Evolutionary conservation across 345 rosid species (phyloP).

Genomic region (Corchorus capsularis): DNA sequence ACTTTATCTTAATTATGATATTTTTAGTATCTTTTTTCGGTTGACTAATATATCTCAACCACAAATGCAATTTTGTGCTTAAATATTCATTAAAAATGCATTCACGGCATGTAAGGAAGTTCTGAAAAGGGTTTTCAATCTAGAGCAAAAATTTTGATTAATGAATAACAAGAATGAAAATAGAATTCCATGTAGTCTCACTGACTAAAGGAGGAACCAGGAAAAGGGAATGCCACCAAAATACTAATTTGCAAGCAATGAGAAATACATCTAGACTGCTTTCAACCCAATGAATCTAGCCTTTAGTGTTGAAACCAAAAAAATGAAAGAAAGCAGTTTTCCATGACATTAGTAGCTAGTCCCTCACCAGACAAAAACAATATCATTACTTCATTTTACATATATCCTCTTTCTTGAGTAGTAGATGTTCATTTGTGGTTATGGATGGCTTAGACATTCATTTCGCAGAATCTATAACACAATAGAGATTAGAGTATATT

Average conservation of each 20-base stretch:
- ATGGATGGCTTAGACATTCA: constrained; percentile 1
- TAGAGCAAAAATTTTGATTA: neutral
- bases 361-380: neutral
- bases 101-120: neutral
- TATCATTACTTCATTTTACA: neutral
- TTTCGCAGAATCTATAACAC: neutral
- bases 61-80: neutral
- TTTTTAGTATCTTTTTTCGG: neutral
- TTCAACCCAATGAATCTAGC: constrained; percentile 8
- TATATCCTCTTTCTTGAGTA: neutral
- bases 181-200: neutral
- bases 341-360: neutral
- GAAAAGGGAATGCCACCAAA: neutral
- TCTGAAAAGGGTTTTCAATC: neutral
- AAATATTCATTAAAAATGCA: neutral
- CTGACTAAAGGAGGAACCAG: neutral
- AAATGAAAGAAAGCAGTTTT: neutral
- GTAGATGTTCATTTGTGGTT: neutral
- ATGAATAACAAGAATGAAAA: neutral
- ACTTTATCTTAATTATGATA: neutral
- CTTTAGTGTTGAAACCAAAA: neutral
- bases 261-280: constrained; percentile 6
- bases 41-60: neutral
- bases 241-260: neutral
- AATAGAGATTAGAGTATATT: neutral